Base-by-base conservation (phyloP, 345 rosid genomes). In the Citrus australasica region DNA sequence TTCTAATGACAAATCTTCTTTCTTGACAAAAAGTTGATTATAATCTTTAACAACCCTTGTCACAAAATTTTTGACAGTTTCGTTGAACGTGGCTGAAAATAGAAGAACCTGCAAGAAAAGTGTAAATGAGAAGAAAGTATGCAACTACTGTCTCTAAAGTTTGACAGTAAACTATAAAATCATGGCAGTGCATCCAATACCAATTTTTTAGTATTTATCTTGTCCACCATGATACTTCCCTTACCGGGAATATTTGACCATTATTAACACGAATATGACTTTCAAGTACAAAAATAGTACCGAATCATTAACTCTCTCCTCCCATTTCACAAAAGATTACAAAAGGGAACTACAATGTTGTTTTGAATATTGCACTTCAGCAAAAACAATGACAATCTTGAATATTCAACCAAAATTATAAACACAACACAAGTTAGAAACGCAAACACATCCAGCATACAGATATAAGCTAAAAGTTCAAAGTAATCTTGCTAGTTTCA, bases 21-120 rank as follows among this genome's bases (percentile, higher is more conserved):
- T 92, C 87, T 90, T 92, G 5, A 94, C 98, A 84, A 90, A 94
- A 16, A 96, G 92, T 82, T 96, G 97, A 80, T 96, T 96, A 85
- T 87, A 80, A 74, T 92, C 92, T 75, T 85, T 89, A 13, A 92
- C 88, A 32, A 79, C 76, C 83, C 83, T 89, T 27, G 82, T 76
- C 16, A 92, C 97, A 84, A 94, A 96, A 75, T 92, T 86, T 86
- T 89, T 96, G 76, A 96, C 99, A 3, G 78, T 75, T 62, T 96
- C 98, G 21, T 87, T 89, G 75, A 96, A 94, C 19, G 99, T 96
- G 27, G 99, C 98, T 74, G 99, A 96, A 82, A 96, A 94, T 28
- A 96, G 86, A 78, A 96, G 95, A 78, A 92, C 94, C 98, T 94
- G 85, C 22, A 64, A 70, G 73, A 9, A 67, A 37, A 64, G 64